Evolutionary conservation across 208 protist genomes (phyloP), one percentile per base, ranked within the genome.

Genomic region (Crithidia bombi): DNA sequence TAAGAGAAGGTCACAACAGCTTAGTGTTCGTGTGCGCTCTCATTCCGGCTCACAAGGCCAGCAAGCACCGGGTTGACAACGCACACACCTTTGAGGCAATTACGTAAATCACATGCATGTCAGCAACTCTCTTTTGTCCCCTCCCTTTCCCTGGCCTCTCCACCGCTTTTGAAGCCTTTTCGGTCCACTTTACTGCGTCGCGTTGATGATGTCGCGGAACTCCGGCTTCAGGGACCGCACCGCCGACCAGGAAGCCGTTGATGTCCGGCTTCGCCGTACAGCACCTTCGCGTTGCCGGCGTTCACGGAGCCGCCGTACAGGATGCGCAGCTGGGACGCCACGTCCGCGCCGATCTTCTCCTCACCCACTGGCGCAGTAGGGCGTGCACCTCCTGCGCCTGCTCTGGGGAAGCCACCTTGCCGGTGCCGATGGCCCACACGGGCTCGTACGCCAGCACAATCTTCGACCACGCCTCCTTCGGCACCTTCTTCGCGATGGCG

Each of bases 381-480:
- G 56, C 74, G 82, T 98, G 97, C 35, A 95, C 91, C 65, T 97
- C 90, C 86, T 98, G 91, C 62, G 97, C 98, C 85, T 99, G 96
- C 68, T 98, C 81, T 12, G 98, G 97, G 5, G 98, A 93, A 36
- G 98, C 98, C 49, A 96, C 95, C 57, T 98, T 93, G 58, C 98
- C 98, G 65, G 98, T 99, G 50, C 98, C 98, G 75, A 99, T 99
- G 50, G 98, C 98, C 98, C 98, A 99, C 14, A 99, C 98, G 33
- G 98, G 98, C 87, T 99, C 98, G 81, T 99, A 99, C n/a, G 98
- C 98, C 61, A 99, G 72, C 26, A 99, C 97, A 35, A 99, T 76
- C 17, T 91, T 85, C 0, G 46, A 28, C 97, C 98, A 99, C 44
- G 87, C 85, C 32, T 86, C 77, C 65, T 90, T 86, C 54, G 81